A percentile compares a stretch with the other conserved stretches of the same genome.
Conservation (phyloP, 345 rosid species). For the Gossypium rotundifolium region DNA sequence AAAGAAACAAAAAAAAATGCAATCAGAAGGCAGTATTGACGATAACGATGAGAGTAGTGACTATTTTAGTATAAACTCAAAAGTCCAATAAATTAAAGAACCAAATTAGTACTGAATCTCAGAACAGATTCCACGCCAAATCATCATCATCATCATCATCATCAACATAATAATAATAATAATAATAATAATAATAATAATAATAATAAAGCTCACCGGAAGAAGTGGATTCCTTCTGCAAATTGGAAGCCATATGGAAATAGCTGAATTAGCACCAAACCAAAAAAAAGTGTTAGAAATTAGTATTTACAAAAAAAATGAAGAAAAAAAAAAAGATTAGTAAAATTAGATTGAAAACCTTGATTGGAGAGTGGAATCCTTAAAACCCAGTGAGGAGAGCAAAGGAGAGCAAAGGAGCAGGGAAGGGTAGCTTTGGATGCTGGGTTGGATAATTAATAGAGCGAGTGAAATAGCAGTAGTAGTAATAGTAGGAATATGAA, state of each 20-base stretch:
- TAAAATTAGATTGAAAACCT: background rate
- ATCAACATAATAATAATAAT: too few relatives aligned
- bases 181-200: background rate
- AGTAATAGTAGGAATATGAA: background rate
- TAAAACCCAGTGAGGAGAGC: too few relatives aligned
- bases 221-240: conserved; percentile 43
- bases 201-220: background rate
- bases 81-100: background rate
- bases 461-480: background rate
- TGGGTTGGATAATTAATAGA: background rate
- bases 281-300: background rate
- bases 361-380: background rate
- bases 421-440: background rate
- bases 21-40: background rate
- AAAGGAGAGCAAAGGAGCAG: too few relatives aligned
- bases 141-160: background rate
- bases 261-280: conserved; percentile 7
- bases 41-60: background rate
- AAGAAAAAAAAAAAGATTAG: background rate
- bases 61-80: background rate
- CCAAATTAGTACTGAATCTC: background rate
- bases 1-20: background rate
- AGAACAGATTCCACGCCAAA: background rate
- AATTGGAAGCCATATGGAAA: conserved; percentile 50
- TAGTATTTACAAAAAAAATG: background rate